Conservation (phyloP, 306 rosid genomes). For the Castanea mollissima region DNA sequence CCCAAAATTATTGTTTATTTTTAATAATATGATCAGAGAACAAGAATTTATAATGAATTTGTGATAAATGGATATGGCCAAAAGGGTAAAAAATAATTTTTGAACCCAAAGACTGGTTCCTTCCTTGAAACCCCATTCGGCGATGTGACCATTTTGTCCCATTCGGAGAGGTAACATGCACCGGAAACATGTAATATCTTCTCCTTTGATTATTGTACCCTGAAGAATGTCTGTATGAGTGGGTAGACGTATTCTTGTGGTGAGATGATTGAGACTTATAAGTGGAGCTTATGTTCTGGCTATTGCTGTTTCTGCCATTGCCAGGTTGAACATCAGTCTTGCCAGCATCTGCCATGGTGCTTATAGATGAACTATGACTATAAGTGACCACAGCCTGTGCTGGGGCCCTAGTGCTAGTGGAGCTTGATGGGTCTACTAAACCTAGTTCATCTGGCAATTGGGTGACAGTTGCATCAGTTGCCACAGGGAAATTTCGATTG, state of each 20-base stretch:
- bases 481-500: constrained; percentile 51
- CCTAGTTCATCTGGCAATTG: constrained; percentile 80
- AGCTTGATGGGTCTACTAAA: constrained; percentile 50
- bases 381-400: constrained; percentile 30
- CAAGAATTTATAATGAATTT: no score
- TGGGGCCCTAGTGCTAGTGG: constrained; percentile 43
- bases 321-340: constrained; percentile 50
- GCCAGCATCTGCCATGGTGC: constrained; percentile 34
- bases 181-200: no score
- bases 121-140: constrained; percentile 70
- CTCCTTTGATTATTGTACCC: constrained; percentile 53
- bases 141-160: constrained; percentile 77
- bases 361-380: constrained; percentile 28
- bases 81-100: no score
- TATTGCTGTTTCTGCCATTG: constrained; percentile 32
- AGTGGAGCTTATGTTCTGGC: constrained; percentile 43
- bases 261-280: constrained; percentile 46
- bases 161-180: no score
- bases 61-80: no score
- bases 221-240: constrained; percentile 61
- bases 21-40: no score
- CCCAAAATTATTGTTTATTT: no score
- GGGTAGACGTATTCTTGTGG: constrained; percentile 43
- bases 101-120: constrained; percentile 64
- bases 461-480: constrained; percentile 53